Conservation (phyloP, 371 early-diverging fungal species). For the Dichotomocladium elegans region DNA sequence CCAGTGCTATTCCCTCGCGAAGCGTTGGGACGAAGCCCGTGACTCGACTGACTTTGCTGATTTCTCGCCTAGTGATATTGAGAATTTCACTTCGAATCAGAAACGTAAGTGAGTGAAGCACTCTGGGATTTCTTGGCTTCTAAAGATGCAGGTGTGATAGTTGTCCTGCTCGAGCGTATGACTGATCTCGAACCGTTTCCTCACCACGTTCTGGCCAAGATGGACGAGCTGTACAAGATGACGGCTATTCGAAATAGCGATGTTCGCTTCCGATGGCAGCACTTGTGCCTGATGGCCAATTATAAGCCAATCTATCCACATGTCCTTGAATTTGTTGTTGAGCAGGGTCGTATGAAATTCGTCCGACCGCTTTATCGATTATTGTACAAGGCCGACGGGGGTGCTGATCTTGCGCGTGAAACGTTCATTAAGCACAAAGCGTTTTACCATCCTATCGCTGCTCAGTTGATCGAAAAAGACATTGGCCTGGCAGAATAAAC, state of each 20-base stretch:
- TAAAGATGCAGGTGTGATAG: conserved; percentile 15
- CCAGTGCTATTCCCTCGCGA: conserved; percentile 80
- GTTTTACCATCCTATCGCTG: conserved; percentile 96
- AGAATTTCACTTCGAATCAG: conserved; percentile 68
- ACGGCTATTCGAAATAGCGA: conserved; percentile 76
- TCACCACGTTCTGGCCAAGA: conserved; percentile 51
- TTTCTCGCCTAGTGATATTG: conserved; percentile 61
- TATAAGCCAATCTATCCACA: conserved; percentile 75
- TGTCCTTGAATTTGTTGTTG: conserved; percentile 74
- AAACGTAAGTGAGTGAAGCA: conserved; percentile 48
- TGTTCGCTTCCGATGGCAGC: conserved; percentile 86
- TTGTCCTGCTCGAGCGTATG: conserved; percentile 83
- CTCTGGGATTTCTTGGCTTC: not conserved
- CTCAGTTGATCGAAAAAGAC: conserved; percentile 78
- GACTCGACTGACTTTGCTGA: conserved; percentile 37
- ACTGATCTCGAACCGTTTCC: conserved; percentile 67
- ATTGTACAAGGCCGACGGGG: conserved; percentile 62
- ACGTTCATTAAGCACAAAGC: conserved; percentile 74
- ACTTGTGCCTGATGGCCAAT: conserved; percentile 72
- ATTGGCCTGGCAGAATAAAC: conserved; percentile 45
- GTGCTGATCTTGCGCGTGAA: conserved; percentile 70
- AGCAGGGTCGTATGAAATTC: conserved; percentile 96
- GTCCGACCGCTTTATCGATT: conserved; percentile 78
- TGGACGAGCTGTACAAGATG: conserved; percentile 77
- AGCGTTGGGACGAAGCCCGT: conserved; percentile 69